These are phyloP conservation scores for Lactarius hengduanensis DNA, from an alignment of 768 basidiomycete species.

Conservation along the genomic window DNA sequence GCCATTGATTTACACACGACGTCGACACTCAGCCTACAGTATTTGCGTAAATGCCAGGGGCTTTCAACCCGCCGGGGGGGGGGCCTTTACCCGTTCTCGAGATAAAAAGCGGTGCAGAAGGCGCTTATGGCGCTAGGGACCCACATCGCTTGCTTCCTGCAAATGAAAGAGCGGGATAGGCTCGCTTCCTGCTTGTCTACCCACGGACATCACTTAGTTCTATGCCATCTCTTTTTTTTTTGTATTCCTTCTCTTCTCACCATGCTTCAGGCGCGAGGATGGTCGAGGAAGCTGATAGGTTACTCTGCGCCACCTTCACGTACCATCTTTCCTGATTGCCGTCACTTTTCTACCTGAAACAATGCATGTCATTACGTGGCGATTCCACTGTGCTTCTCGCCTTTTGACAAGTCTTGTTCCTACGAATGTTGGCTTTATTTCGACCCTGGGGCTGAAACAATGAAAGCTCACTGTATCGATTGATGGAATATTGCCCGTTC, in stretches of 20 bases:
- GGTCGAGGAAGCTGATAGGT: slow-evolving; percentile 5
- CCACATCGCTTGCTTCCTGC: slow-evolving; percentile 2
- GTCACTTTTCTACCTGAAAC: slow-evolving; percentile 9
- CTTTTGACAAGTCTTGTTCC: slow-evolving; percentile 9
- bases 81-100: background rate
- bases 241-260: slow-evolving; percentile 15
- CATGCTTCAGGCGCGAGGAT: slow-evolving; percentile 13
- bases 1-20: slow-evolving; percentile 1
- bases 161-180: background rate
- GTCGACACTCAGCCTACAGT: background rate
- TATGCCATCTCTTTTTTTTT: background rate
- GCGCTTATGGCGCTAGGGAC: slow-evolving; percentile 5
- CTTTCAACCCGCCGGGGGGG: background rate
- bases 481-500: background rate
- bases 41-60: slow-evolving; percentile 13
- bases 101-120: slow-evolving; percentile 25
- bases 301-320: slow-evolving; percentile 20
- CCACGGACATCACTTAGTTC: slow-evolving; percentile 5
- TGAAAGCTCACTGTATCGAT: background rate
- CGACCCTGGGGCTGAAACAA: background rate
- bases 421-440: background rate
- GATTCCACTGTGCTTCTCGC: background rate
- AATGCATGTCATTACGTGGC: slow-evolving; percentile 10
- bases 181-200: slow-evolving; percentile 5
- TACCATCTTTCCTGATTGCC: slow-evolving; percentile 13